Base-by-base conservation (phyloP, 305 asterid species). In the Fraxinus floribunda region DNA sequence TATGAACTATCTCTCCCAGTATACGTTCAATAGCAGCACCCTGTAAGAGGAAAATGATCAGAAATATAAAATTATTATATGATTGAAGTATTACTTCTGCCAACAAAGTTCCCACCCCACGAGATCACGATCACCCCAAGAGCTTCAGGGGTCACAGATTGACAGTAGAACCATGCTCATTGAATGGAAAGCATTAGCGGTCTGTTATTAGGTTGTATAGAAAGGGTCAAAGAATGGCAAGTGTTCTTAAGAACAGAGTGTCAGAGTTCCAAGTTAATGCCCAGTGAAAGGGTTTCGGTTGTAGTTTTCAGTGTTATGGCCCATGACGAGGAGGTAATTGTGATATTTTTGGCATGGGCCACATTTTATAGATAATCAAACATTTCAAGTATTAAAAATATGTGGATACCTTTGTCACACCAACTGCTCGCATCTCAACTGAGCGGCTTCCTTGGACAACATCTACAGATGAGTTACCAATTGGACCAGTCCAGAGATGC, bases 401-500 rank as follows among this genome's bases (percentile, higher is more conserved):
- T 46, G 7, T 34, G 35, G 44, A 41, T 80, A 94, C 99, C 98
- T 97, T 97, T 62, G 98, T 95, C 80, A 97, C 98, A 62, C 99
- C 99, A 80, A 95, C 98, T 18, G 97, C 95, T 87, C 99, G 96
- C 73, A 97, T 97, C 90, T 97, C 99, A 83, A 97, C 98, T 0
- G 99, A 92, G 41, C 92, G 93, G 87, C 92, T 92, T 76, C 99
- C 99, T 89, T 97, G 98, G 86, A 93, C 98, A 78, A 97, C 98
- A 83, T 97, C 98, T 76, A 97, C 95, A 24, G 98, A 95, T 44
- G 99, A 92, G 87, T 93, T 95, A 16, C 98, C 94, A 84, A 95
- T 94, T 10, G 98, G 99, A 81, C 99, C 99, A 9, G 98, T 95
- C 98, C 98, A 97, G 10, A 97, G 98, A 91, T 95, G 99, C 91